Evolutionary conservation across 306 rosid genomes (phyloP), one percentile per base, ranked within the genome.

Genomic region (Vigna reflexopilosa): DNA sequence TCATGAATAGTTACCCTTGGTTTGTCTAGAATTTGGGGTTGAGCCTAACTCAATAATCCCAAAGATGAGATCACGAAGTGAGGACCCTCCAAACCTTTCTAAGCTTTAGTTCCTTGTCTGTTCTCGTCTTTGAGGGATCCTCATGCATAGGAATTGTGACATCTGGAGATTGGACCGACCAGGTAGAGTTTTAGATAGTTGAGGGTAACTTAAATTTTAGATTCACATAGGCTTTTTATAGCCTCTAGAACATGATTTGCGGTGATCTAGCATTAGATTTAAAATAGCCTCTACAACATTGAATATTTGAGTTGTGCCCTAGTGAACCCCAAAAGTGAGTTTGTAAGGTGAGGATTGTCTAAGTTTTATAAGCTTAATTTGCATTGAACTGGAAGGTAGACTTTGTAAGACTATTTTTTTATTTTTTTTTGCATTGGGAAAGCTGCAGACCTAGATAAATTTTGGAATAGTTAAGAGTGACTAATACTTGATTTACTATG

Each of bases 1-100:
- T 76, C 54, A 14, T 63, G 64, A 63, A 17, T 30, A 76, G 80
- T 48, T 76, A 64, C 38, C 73, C 15, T 76, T 64, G 73, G 17
- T 64, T 57, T 24, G 7, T 22, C 36, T 57, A 10, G 64, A 57
- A 57, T 57, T 57, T 24, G 63, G n/a, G 9, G 2, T 22, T 57
- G 26, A 22, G 64, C 32, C 34, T 22, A 20, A 55, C 7, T 55
- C 30, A 55, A 56, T 42, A 42, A 42, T 9, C 34, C 16, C 15
- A 10, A 57, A 24, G 14, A n/a, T 8, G 11, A 22, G 36, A 4
- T 55, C 8, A 11, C 5, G 64, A 57, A 15, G 6, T 57, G n/a
- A 57, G n/a, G 64, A 57, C 26, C 6, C 4, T 11, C 36, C n/a
- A 57, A 11, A 15, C 38, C 16, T 57, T 24, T 24, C 24, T 57